phyloP scores from a whole-genome alignment of 2,329 filamentous ascomycete genomes.

The Lecanoromycetidae sp. region DNA sequence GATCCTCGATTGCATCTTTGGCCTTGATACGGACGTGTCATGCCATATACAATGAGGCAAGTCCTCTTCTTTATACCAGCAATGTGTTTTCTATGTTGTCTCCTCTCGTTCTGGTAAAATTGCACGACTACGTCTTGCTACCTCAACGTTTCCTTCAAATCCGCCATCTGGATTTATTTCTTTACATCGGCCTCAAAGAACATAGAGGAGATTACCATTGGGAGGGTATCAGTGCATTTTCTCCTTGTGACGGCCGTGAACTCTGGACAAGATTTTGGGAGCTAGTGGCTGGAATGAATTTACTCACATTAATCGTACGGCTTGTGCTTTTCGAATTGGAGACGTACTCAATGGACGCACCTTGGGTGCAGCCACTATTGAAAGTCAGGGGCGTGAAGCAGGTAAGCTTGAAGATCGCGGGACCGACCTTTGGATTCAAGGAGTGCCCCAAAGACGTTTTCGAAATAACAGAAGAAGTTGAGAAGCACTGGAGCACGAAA shows the following conservation, averaged over 20 bases:
- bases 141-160: not conserved
- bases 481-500: not conserved
- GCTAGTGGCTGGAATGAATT: not conserved
- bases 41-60: conserved; percentile 2
- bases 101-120: not conserved
- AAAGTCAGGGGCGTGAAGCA: not conserved
- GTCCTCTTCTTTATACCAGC: not conserved
- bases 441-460: not conserved
- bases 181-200: not conserved
- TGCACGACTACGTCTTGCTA: not conserved
- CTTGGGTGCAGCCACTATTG: not conserved
- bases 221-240: not conserved
- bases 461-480: not conserved
- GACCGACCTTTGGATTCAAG: not conserved
- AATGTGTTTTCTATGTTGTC: conserved; percentile 4
- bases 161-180: not conserved
- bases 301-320: not conserved
- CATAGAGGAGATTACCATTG: not conserved
- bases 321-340: not conserved
- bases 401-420: not conserved
- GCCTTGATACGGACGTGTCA: conserved; percentile 4
- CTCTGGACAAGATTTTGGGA: not conserved
- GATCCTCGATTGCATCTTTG: not conserved
- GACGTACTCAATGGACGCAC: not conserved
- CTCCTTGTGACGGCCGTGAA: not conserved